These are phyloP conservation scores for Pythium grandisporangium DNA, from an alignment of 352 stramenopile species.

Conservation along the genomic window DNA sequence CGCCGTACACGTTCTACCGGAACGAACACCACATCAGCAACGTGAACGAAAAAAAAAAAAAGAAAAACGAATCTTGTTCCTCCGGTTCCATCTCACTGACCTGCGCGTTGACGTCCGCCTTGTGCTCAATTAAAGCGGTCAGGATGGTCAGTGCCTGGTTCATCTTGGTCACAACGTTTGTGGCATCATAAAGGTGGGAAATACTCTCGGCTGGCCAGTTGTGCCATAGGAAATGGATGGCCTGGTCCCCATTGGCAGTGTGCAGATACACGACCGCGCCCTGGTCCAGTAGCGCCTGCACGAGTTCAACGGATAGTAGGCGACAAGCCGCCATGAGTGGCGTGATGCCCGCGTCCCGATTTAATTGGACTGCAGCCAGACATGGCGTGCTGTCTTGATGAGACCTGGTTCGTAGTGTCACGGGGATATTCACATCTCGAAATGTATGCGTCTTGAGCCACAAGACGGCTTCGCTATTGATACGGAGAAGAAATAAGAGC, in stretches of 20 bases:
- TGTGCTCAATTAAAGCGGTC: too few species aligned
- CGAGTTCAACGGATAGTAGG: conserved; percentile 36
- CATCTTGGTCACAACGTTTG: too few species aligned
- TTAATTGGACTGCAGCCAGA: conserved; percentile 7
- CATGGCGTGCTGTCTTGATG: too few species aligned
- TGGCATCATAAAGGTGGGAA: too few species aligned
- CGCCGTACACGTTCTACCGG: conserved; percentile 49
- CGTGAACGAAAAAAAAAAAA: neutral
- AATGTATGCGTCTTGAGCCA: conserved; percentile 60
- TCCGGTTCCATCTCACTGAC: conserved; percentile 10
- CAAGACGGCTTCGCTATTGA: conserved; percentile 37
- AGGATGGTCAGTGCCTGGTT: too few species aligned
- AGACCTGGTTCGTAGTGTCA: too few species aligned
- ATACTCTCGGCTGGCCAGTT: conserved; percentile 22
- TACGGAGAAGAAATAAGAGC: neutral
- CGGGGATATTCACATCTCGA: conserved; percentile 54
- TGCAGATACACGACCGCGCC: conserved; percentile 33
- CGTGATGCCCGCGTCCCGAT: conserved; percentile 34
- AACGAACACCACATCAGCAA: too few species aligned
- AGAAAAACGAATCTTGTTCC: neutral
- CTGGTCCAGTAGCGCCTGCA: conserved; percentile 31
- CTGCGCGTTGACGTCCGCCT: conserved; percentile 38
- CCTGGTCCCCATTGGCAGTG: conserved; percentile 60
- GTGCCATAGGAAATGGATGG: conserved; percentile 54
- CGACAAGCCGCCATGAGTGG: conserved; percentile 65